A percentile compares a stretch with the other conserved stretches of the same genome.
Conservation (phyloP, 2,329 filamentous ascomycete species). For the Didymella lethalis region DNA sequence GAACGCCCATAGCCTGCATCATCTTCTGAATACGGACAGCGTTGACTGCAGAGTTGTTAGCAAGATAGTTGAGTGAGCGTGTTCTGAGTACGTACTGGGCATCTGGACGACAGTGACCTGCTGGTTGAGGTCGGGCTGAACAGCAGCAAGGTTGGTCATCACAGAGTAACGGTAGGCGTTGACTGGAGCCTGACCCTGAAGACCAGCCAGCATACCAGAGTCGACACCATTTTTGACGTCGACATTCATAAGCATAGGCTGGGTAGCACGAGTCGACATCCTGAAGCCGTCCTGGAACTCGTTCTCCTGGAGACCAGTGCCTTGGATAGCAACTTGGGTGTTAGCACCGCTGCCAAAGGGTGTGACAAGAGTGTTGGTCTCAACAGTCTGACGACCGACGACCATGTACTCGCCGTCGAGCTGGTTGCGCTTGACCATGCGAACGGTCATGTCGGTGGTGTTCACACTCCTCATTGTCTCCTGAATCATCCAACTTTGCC, state of each 20-base stretch:
- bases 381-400: conserved; percentile 49
- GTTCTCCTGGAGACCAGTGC: conserved; percentile 50
- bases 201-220: conserved; percentile 43
- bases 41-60: conserved; percentile 42
- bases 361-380: conserved; percentile 46
- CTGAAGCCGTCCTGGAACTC: conserved; percentile 51
- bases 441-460: conserved; percentile 48
- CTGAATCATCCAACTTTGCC: conserved; percentile 51
- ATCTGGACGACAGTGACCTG: conserved; percentile 50
- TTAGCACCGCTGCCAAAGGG: conserved; percentile 41
- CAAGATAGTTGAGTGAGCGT: background rate
- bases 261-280: conserved; percentile 47
- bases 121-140: conserved; percentile 45
- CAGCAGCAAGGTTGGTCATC: conserved; percentile 44
- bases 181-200: conserved; percentile 41
- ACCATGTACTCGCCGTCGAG: conserved; percentile 51
- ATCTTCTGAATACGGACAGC: conserved; percentile 47
- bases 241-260: conserved; percentile 49
- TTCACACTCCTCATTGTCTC: conserved; percentile 50
- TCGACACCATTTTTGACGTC: conserved; percentile 48
- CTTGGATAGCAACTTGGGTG: conserved; percentile 42
- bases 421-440: conserved; percentile 46
- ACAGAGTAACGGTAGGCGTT: conserved; percentile 51
- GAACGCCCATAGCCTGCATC: conserved; percentile 46
- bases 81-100: conserved; percentile 38